Evolutionary conservation across 176 grass and related monocot species (phyloP).

Genomic region (Pontederia crassipes): DNA sequence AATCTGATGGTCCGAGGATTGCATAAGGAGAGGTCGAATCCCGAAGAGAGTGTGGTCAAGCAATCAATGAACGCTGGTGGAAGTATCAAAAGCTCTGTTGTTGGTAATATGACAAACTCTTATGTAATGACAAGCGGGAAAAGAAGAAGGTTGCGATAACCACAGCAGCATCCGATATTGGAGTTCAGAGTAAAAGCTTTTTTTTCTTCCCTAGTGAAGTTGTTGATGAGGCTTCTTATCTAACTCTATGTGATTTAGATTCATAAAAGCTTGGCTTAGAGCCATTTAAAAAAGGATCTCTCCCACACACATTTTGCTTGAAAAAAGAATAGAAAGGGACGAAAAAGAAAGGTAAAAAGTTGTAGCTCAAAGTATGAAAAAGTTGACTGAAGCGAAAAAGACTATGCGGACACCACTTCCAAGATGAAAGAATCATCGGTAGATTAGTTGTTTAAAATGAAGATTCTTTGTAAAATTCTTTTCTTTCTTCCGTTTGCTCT

Average conservation of each 20-base stretch:
- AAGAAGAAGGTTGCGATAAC: constrained; percentile 46
- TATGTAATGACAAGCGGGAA: constrained; percentile 41
- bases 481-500: too few relatives aligned
- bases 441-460: too few relatives aligned
- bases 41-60: constrained; percentile 31
- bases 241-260: constrained; percentile 42
- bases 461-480: too few relatives aligned
- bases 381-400: neutral
- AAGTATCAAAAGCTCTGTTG: constrained; percentile 29
- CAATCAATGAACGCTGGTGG: constrained; percentile 29
- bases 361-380: constrained; percentile 29
- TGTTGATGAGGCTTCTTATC: constrained; percentile 15
- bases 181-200: constrained; percentile 6
- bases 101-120: constrained; percentile 27
- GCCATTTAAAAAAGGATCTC: constrained; percentile 31
- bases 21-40: constrained; percentile 22
- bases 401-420: too few relatives aligned
- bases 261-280: constrained; percentile 42
- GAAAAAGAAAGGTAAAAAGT: constrained; percentile 23
- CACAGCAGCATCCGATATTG: constrained; percentile 15
- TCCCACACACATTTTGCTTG: constrained; percentile 16
- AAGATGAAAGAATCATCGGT: too few relatives aligned
- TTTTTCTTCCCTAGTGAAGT: constrained; percentile 24
- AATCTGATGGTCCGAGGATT: constrained; percentile 56
- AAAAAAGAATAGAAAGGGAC: constrained; percentile 31